Base-by-base conservation (phyloP, 2,329 filamentous ascomycete genomes). In the Trichoderma atrobrunneum region DNA sequence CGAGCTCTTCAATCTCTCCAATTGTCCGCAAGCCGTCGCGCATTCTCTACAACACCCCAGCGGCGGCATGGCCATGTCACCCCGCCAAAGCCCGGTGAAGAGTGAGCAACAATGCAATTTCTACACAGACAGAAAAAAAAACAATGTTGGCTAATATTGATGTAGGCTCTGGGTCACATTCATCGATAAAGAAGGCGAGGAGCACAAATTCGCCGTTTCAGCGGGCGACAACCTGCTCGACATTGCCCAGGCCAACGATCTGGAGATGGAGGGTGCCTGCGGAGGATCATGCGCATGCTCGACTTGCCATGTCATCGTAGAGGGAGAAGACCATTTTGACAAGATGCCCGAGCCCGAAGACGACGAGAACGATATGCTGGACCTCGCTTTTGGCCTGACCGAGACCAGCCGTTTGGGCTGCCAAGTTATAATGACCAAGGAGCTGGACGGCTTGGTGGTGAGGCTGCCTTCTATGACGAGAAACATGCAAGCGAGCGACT, bases 261-360 rank as follows among this genome's bases (percentile, higher is more conserved):
- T 99, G 56, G 96, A 99, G 82, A 98, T 99, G 95, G 96, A 99
- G 86, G 95, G 96, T 74, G 96, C 96, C 14, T 99, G 96, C 79
- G 96, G 96, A 76, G 96, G 94, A 26, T 96, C 93, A 39, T 97
- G 94, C 82, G 94, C 94, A 70, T 97, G 94, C 84, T 96, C 93
- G 72, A 97, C 94, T 7, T 97, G 94, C 84, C 94, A 97, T 83
- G 91, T 97, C 71, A 94, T 97, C 74, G 92, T 97, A 48, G 82
- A 89, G 72, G 90, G 92, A 78, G 89, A 93, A 59, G 88, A 88
- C 5, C 88, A 90, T 82, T 95, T 92, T 83, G 92, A 95, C 76
- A 89, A 88, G 82, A 94, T 95, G 85, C 87, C 90, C 76, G 92
- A 93, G 81, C 91, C 92, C 54, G 90, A 91, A 74, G 92, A 94